phyloP scores from a whole-genome alignment of 1,284 basidiomycete species.

The Mycena citricolor region DNA sequence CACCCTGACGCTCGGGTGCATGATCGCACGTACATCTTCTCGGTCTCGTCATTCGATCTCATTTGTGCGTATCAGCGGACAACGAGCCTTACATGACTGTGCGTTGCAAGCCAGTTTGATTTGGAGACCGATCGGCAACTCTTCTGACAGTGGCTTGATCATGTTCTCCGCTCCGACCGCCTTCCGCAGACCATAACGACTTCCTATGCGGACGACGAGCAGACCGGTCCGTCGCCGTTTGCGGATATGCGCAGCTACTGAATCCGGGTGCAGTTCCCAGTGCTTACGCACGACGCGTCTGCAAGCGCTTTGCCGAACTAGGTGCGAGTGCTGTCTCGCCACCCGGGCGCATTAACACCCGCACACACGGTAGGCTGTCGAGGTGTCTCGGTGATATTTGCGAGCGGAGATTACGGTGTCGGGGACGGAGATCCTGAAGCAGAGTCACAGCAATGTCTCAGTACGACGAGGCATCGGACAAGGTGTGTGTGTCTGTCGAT shows the following conservation, averaged over 20 bases:
- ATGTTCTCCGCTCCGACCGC: constrained; percentile 41
- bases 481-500: constrained; percentile 60
- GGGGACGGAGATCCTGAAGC: constrained; percentile 56
- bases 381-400: constrained; percentile 25
- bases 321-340: constrained; percentile 33
- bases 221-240: constrained; percentile 45
- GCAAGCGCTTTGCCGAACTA: constrained; percentile 62
- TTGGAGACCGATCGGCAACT: constrained; percentile 6
- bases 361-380: constrained; percentile 22
- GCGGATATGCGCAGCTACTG: constrained; percentile 1
- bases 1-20: constrained; percentile 44
- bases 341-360: not conserved
- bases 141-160: constrained; percentile 51
- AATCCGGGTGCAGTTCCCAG: constrained; percentile 47
- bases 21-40: constrained; percentile 5
- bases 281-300: constrained; percentile 61
- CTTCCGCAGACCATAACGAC: constrained; percentile 61
- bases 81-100: constrained; percentile 68
- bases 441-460: constrained; percentile 47
- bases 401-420: constrained; percentile 30
- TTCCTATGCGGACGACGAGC: constrained; percentile 68
- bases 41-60: too few species aligned
- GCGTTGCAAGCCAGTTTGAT: constrained; percentile 20
- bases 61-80: too few species aligned
- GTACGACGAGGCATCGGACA: constrained; percentile 60